These are phyloP conservation scores for Tetrahymena thermophila DNA, from an alignment of 73 alveolate genomes.

Conservation along the genomic window DNA sequence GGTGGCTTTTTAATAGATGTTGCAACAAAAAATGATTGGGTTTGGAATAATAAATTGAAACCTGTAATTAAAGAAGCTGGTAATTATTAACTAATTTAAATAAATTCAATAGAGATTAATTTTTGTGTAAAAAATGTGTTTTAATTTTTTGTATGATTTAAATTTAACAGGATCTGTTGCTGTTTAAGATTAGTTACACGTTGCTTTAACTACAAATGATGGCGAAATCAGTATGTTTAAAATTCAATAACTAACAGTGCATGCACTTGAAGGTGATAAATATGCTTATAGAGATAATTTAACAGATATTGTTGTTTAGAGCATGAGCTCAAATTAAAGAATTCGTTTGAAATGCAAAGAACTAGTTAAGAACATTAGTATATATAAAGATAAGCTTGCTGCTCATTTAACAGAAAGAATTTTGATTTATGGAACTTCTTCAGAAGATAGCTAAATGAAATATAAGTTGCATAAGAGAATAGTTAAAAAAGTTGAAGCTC, in stretches of 20 bases:
- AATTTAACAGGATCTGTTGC: background rate
- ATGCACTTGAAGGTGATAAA: slow-evolving; percentile 19
- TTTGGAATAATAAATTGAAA: slow-evolving; percentile 18
- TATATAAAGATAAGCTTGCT: slow-evolving; percentile 36
- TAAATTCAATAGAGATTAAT: background rate
- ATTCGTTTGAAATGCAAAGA: slow-evolving; percentile 37
- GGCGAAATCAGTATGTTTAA: slow-evolving; percentile 22
- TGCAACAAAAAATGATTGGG: slow-evolving; percentile 25
- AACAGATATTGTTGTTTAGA: slow-evolving; percentile 25
- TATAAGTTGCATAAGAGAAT: slow-evolving; percentile 29
- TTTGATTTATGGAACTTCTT: slow-evolving; percentile 1
- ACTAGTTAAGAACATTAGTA: slow-evolving; percentile 23
- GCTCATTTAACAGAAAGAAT: slow-evolving; percentile 15
- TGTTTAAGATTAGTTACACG: background rate
- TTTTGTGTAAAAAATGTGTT: background rate
- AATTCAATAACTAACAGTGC: slow-evolving; percentile 1
- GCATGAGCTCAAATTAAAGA: slow-evolving; percentile 11
- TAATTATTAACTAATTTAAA: background rate
- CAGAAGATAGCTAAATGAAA: slow-evolving; percentile 26
- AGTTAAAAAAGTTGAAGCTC: slow-evolving; percentile 24
- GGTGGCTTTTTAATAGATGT: slow-evolving; percentile 35
- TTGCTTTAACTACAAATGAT: slow-evolving; percentile 19
- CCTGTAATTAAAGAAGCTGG: background rate
- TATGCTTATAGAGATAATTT: slow-evolving; percentile 30
- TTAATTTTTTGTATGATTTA: background rate